phyloP scores from a whole-genome alignment of 164 flowering plant genomes.

The Malania oleifera region DNA sequence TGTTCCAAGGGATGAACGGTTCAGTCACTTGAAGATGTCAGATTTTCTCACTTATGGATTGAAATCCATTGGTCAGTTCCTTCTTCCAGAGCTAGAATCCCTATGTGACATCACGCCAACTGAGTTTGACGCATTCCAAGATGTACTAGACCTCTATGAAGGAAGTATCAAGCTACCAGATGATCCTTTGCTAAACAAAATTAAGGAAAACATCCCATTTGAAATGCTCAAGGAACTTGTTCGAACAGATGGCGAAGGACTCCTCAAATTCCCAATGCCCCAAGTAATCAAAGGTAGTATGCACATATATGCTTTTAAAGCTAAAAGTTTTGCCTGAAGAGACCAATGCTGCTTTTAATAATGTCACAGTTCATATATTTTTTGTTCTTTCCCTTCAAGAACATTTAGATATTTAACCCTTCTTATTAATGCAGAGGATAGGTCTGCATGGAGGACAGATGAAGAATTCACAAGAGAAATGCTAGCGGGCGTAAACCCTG shows the following conservation, averaged over 20 bases:
- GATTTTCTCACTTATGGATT: conserved; percentile 46
- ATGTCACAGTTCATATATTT: background rate
- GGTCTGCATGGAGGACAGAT: conserved; percentile 77
- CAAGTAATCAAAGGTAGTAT: conserved; percentile 62
- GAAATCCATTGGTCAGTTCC: conserved; percentile 40
- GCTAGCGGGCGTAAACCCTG: conserved; percentile 82
- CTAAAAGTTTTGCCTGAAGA: no score
- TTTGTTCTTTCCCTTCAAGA: no score
- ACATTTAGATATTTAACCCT: no score
- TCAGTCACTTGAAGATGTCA: conserved; percentile 47
- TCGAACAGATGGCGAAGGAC: conserved; percentile 36
- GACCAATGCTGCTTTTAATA: background rate
- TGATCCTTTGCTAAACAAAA: conserved; percentile 20
- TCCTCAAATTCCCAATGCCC: conserved; percentile 58
- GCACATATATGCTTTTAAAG: no score
- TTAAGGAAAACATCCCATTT: conserved; percentile 35
- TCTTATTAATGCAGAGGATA: conserved; percentile 34
- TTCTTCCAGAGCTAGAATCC: conserved; percentile 47
- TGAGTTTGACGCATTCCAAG: conserved; percentile 51
- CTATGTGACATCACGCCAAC: conserved; percentile 32
- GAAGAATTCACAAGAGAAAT: conserved; percentile 82
- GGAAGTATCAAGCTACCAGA: conserved; percentile 34
- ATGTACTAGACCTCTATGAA: conserved; percentile 39
- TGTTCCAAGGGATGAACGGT: conserved; percentile 60
- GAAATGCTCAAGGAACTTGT: conserved; percentile 47